Conservation (phyloP, 805 yeast genomes). For the Scheffersomyces lignosus region DNA sequence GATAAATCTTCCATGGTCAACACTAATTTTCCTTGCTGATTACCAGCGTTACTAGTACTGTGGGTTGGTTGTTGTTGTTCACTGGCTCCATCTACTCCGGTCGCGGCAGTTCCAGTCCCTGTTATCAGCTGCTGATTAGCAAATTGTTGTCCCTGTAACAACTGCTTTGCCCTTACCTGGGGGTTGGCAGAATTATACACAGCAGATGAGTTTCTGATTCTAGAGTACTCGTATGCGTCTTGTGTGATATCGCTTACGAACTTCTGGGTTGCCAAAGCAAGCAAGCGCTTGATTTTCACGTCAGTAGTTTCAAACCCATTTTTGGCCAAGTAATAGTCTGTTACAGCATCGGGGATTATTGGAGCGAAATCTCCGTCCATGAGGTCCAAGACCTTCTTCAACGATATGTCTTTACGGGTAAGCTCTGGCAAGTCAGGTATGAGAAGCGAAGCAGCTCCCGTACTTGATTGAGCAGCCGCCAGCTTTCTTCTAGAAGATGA, state of each 20-base stretch:
- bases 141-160: conserved; percentile 63
- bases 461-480: conserved; percentile 3
- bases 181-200: conserved; percentile 87
- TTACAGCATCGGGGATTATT: conserved; percentile 87
- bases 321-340: conserved; percentile 84
- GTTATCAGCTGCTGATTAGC: conserved; percentile 36
- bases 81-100: conserved; percentile 20
- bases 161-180: conserved; percentile 78
- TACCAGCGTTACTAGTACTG: conserved; percentile 45
- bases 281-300: conserved; percentile 66
- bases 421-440: conserved; percentile 63
- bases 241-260: conserved; percentile 92
- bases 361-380: conserved; percentile 93
- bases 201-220: conserved; percentile 85
- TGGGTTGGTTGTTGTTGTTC: conserved; percentile 39
- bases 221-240: conserved; percentile 93
- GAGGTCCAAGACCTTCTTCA: conserved; percentile 79
- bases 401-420: conserved; percentile 74
- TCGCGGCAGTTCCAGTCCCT: conserved; percentile 26
- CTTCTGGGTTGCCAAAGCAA: conserved; percentile 95
- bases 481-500: too few species aligned
- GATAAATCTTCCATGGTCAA: conserved; percentile 92
- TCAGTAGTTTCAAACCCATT: conserved; percentile 85
- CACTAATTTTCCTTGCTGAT: conserved; percentile 73
- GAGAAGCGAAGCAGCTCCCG: conserved; percentile 7